phyloP scores from a whole-genome alignment of 345 rosid genomes.

The Lepidium didymum region DNA sequence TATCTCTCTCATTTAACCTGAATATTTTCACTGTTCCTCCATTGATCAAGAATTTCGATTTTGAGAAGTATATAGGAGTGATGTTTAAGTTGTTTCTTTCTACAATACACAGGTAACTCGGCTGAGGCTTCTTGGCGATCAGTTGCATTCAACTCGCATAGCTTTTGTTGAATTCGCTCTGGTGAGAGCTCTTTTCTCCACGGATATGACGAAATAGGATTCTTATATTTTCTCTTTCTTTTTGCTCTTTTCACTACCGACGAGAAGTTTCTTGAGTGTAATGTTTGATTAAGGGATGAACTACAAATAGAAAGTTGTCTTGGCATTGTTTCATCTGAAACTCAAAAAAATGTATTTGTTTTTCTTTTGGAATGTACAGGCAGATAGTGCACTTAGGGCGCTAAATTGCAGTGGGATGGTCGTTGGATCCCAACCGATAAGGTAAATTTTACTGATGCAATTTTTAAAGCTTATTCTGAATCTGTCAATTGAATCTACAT shows the following conservation, averaged over 20 bases:
- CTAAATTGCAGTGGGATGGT: slow-evolving; percentile 71
- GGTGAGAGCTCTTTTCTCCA: slow-evolving; percentile 44
- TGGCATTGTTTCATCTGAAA: not conserved
- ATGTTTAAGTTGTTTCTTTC: not conserved
- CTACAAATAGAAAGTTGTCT: not conserved
- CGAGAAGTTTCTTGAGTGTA: not conserved
- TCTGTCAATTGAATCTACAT: not conserved
- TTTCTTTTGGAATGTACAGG: slow-evolving; percentile 39
- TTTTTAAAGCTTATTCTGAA: not conserved
- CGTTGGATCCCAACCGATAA: slow-evolving; percentile 62
- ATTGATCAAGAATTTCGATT: too few relatives aligned
- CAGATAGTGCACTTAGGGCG: slow-evolving; percentile 72
- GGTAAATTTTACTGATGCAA: slow-evolving; percentile 28
- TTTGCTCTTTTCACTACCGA: not conserved
- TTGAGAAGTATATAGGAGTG: too few relatives aligned
- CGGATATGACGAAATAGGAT: not conserved
- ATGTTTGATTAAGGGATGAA: not conserved
- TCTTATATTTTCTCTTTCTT: not conserved
- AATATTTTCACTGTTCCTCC: too few relatives aligned
- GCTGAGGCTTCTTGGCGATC: slow-evolving; percentile 81
- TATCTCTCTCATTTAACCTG: not conserved
- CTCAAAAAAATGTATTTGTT: not conserved
- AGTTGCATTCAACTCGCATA: slow-evolving; percentile 78
- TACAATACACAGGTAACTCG: slow-evolving; percentile 55
- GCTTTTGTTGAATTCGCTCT: slow-evolving; percentile 82